Evolutionary conservation across 306 rosid species (phyloP).

Genomic region (Cucurbita pepo): DNA sequence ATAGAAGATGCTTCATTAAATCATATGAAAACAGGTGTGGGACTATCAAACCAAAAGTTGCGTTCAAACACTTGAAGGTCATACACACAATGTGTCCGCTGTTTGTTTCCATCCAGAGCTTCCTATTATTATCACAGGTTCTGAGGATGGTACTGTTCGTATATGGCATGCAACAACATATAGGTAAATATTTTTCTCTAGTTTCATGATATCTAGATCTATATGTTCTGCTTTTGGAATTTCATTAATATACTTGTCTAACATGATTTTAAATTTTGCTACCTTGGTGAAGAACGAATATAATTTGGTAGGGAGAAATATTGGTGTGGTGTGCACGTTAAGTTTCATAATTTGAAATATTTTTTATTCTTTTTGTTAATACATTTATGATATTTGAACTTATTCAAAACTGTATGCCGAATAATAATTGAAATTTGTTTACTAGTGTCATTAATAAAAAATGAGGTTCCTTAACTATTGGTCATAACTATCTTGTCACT

Average conservation of each 20-base stretch:
- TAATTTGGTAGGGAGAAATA: not conserved
- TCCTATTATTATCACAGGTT: conserved; percentile 91
- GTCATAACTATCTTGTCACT: not conserved
- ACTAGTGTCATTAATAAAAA: not conserved
- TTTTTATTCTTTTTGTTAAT: not conserved
- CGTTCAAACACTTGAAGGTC: conserved; percentile 98
- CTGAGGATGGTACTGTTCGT: conserved; percentile 97
- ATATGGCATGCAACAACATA: conserved; percentile 96
- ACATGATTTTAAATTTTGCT: not conserved
- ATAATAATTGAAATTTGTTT: not conserved
- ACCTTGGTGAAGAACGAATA: not conserved
- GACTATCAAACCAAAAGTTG: conserved; percentile 98
- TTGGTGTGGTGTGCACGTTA: not conserved
- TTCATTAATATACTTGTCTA: not conserved
- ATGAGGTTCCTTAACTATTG: not conserved
- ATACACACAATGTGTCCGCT: conserved; percentile 97
- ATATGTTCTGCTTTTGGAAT: not conserved
- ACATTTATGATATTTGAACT: not conserved
- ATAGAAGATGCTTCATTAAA: not conserved
- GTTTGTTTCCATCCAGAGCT: conserved; percentile 97
- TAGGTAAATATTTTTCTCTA: conserved; percentile 26
- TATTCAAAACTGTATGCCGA: not conserved
- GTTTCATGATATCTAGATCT: not conserved
- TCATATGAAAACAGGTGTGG: conserved; percentile 68
- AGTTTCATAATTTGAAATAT: not conserved